Evolutionary conservation across 116 monocot genomes (phyloP), one percentile per base, ranked within the genome.

Genomic region (Phalaenopsis hybrid): DNA sequence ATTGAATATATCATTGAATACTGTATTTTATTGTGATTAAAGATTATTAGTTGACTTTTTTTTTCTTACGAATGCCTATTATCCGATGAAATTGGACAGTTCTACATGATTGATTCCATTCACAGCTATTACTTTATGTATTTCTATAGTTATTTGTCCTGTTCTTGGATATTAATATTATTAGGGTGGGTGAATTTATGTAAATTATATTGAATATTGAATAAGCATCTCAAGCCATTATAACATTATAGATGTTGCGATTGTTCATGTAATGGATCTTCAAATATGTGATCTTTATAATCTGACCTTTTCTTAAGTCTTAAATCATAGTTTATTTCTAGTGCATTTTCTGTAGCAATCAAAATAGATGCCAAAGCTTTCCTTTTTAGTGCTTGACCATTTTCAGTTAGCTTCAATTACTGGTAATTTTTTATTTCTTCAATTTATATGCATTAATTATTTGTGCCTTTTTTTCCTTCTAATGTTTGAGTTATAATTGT

Each of bases 21-120:
- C 11, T 58, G 15, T 15, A 65, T 23, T 65, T 65, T 10, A 21
- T 65, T 65, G 65, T 65, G 65, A 65, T 23, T 25, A 65, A 65
- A 23, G 65, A 0, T 23, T 65, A 23, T 65, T 65, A 65, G 1
- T 65, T 65, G 6, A 61, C 3, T 37, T 61, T 25, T 65, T 65
- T 72, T 72, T 10, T 41, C 15, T 37, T 33, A 0, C 17, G 5
- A 70, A 70, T 31, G 2, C 0, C 23, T 65, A 70, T 70, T 28
- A 18, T 4, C 37, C 13, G 16, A 33, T 1, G 34, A 31, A 12
- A 16, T 37, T 72, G 15, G 17, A 37, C 11, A 0, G 37, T 37
- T 72, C 1, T 41, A 41, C 33, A 37, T 72, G 72, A 72, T 72
- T 72, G 72, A 25, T 72, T 72, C 17, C 72, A 72, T 72, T 72